Evolutionary conservation across 495 filamentous ascomycete species (phyloP).

Genomic region (Neurospora pannonica): DNA sequence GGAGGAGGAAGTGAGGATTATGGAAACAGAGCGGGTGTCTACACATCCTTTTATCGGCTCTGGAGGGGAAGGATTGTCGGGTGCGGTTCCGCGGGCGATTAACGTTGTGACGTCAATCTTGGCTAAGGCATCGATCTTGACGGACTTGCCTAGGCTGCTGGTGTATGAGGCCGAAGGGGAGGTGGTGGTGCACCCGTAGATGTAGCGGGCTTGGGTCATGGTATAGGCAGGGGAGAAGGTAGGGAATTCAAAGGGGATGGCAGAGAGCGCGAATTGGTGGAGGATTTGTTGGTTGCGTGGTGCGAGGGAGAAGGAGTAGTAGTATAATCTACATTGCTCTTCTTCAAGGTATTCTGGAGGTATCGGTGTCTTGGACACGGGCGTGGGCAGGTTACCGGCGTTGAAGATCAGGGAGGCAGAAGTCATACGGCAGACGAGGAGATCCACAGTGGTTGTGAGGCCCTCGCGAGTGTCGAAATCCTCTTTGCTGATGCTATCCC

Average conservation of each 20-base stretch:
- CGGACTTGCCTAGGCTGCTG: conserved; percentile 41
- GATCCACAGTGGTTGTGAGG: conserved; percentile 35
- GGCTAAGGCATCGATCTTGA: conserved; percentile 52
- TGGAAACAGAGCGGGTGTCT: neutral
- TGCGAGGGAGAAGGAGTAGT: conserved; percentile 45
- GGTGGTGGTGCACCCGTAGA: conserved; percentile 46
- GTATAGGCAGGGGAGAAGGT: conserved; percentile 37
- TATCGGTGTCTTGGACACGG: conserved; percentile 19
- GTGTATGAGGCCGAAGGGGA: conserved; percentile 32
- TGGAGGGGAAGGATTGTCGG: conserved; percentile 4
- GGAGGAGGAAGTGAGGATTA: conserved; percentile 24
- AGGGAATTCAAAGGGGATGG: conserved; percentile 57
- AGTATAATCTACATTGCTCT: conserved; percentile 58
- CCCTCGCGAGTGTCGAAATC: neutral
- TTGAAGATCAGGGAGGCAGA: conserved; percentile 49
- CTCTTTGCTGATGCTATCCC: conserved; percentile 30
- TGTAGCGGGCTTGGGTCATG: conserved; percentile 44
- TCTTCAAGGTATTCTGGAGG: conserved; percentile 35
- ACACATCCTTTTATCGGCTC: conserved; percentile 6
- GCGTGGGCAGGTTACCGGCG: conserved; percentile 45
- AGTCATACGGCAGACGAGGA: conserved; percentile 54
- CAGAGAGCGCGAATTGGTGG: conserved; percentile 51
- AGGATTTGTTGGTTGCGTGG: conserved; percentile 23
- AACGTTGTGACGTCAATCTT: conserved; percentile 46
- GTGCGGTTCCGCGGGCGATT: conserved; percentile 30